Evolutionary conservation across 192 early-diverging fungal species (phyloP), one percentile per base, ranked within the genome.

Genomic region (Backusella sp.): DNA sequence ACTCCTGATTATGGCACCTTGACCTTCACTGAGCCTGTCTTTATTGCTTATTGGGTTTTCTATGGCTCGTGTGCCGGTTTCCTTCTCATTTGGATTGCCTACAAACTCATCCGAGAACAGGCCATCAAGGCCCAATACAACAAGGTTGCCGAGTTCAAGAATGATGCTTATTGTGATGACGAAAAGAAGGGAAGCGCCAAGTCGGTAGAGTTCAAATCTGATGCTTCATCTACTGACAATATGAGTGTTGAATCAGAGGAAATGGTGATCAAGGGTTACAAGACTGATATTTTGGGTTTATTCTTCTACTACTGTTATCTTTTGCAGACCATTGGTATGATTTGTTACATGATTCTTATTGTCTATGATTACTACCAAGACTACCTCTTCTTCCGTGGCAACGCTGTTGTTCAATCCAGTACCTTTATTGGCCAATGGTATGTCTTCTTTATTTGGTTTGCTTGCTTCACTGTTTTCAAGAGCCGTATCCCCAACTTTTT

Each of bases 401-500:
- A 84, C 56, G 73, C 56, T 26, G 36, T 74, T 53, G 84, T 86
- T 46, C 70, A 76, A 44, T 72, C 77, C 11, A 79, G 82, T 72
- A 80, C 85, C n/a, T 88, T 85, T 42, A 86, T 88, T 39, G 77
- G 76, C 28, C 76, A 82, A 79, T 88, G 87, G 87, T 80, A 84
- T 72, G 73, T 88, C 39, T 79, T 83, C 53, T 82, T 85, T 46
- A 78, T 85, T 46, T 74, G 83, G 82, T 76, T 90, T 30, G 80
- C 85, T 1, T 44, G 46, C 19, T 68, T 86, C 36, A 83, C 77
- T n/a, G 30, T 85, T 12, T 78, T 80, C 75, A 83, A 83, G 67
- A 76, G 75, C 69, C 85, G 77, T 15, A 52, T 90, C 14, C 76
- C 76, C 73, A 87, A 86, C 77, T 89, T 84, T 39, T 87, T 85